phyloP scores from a whole-genome alignment of 768 basidiomycete genomes.

The Pisolithus sp. region DNA sequence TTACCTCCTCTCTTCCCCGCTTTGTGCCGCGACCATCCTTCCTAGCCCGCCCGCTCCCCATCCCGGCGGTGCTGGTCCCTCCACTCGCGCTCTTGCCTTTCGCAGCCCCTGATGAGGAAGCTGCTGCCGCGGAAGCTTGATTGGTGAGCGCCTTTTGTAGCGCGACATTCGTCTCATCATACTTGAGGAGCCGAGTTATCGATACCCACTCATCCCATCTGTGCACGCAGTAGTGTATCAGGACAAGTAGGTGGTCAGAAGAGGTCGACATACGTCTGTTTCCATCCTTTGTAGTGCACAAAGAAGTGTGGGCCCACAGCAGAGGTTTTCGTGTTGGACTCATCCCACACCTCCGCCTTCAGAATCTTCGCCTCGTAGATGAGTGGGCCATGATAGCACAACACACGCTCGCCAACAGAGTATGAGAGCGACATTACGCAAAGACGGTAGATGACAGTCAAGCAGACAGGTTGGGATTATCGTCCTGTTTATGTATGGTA shows the following conservation, averaged over 20 bases:
- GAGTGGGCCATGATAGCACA: conserved; percentile 93
- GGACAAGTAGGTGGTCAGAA: background rate
- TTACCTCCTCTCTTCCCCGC: conserved; percentile 67
- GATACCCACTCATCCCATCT: conserved; percentile 99
- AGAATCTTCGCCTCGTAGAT: conserved; percentile 96
- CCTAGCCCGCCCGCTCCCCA: conserved; percentile 26
- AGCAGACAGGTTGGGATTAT: background rate
- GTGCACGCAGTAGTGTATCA: conserved; percentile 2
- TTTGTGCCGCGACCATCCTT: conserved; percentile 69
- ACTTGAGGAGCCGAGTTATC: conserved; percentile 70
- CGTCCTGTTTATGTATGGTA: too few species aligned
- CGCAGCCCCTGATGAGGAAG: conserved; percentile 27
- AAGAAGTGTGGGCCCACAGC: conserved; percentile 77
- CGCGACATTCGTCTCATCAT: conserved; percentile 72
- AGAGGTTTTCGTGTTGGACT: conserved; percentile 53
- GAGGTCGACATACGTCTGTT: conserved; percentile 70
- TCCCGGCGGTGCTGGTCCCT: conserved; percentile 19
- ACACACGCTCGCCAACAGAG: conserved; percentile 65
- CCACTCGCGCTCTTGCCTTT: conserved; percentile 19
- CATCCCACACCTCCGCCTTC: conserved; percentile 56
- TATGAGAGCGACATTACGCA: conserved; percentile 30
- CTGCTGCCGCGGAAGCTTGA: conserved; percentile 38
- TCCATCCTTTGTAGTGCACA: conserved; percentile 99
- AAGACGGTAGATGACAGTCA: background rate
- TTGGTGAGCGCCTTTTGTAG: conserved; percentile 64